Percentiles rank a stretch among this genome's conserved stretches.
These are phyloP conservation scores for Forsythia viridissima DNA, from an alignment of 257 asterid species.

Conservation along the genomic window DNA sequence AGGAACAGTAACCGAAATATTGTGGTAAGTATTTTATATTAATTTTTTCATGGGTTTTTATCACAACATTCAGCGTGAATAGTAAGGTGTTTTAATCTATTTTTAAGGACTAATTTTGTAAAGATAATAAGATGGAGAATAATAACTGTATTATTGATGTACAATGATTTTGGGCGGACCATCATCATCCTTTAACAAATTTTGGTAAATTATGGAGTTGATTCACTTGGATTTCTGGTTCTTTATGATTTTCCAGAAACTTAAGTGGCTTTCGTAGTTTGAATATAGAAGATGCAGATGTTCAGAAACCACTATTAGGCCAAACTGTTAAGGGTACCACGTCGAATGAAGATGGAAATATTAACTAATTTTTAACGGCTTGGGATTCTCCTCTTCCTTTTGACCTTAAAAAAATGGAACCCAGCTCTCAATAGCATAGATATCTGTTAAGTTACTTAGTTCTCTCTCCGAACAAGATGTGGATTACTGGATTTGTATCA, in stretches of 20 bases:
- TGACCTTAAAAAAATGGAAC: no score
- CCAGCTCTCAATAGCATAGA: no score
- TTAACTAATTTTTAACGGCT: no score
- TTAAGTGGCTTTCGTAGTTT: not conserved
- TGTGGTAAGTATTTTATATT: slow-evolving; percentile 42
- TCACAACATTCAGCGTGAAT: not conserved
- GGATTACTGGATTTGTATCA: not conserved
- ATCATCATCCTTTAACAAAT: no score
- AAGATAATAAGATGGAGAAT: no score
- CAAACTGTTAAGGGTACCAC: not conserved
- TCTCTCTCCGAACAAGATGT: not conserved
- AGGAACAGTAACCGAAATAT: slow-evolving; percentile 20
- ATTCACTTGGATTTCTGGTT: not conserved
- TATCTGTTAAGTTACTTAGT: not conserved
- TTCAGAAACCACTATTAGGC: not conserved
- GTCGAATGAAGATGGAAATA: no score
- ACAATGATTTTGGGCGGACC: no score
- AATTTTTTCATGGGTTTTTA: not conserved
- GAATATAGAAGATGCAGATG: not conserved
- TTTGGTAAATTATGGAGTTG: slow-evolving; percentile 4
- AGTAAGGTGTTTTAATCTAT: not conserved
- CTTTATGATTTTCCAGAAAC: not conserved
- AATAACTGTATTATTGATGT: no score
- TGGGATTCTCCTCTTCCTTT: no score
- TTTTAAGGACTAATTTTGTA: not conserved